Evolutionary conservation across 108 stramenopile species (phyloP).

Genomic region (Cyclotella sp.): DNA sequence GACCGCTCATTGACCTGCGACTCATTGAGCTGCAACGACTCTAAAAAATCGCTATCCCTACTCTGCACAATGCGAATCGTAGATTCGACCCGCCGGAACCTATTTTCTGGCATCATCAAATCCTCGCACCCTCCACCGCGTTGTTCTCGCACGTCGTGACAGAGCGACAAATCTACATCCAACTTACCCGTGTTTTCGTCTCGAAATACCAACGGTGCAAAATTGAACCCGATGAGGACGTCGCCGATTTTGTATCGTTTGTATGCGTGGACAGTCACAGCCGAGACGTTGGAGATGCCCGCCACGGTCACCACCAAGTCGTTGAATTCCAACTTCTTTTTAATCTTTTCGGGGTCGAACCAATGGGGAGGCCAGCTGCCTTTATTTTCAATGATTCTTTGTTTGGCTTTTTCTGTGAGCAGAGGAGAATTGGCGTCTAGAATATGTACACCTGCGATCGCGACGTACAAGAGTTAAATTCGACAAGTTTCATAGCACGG

Average conservation of each 20-base stretch:
- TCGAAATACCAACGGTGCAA: constrained; percentile 41
- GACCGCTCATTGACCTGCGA: too few relatives aligned
- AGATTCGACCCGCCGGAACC: not conserved
- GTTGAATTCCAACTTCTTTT: constrained; percentile 33
- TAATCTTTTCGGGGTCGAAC: constrained; percentile 31
- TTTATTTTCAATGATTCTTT: constrained; percentile 15
- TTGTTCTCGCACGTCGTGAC: constrained; percentile 47
- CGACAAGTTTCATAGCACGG: too few relatives aligned
- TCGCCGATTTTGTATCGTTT: constrained; percentile 25
- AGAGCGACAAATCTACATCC: constrained; percentile 31
- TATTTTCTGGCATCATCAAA: not conserved
- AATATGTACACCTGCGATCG: constrained; percentile 14
- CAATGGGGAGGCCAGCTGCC: constrained; percentile 42
- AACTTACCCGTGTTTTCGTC: constrained; percentile 16
- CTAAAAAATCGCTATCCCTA: constrained; percentile 5
- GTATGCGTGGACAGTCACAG: constrained; percentile 1
- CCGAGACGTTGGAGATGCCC: constrained; percentile 35
- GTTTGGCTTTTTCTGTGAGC: constrained; percentile 32
- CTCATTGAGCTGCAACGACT: too few relatives aligned
- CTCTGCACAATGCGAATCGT: constrained; percentile 5
- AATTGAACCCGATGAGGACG: constrained; percentile 47
- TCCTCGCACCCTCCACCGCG: constrained; percentile 36
- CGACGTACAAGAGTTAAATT: too few relatives aligned
- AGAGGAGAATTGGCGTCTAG: constrained; percentile 38
- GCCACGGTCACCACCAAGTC: constrained; percentile 31